Conservation (phyloP, 2,329 filamentous ascomycete species). For the Dactylellina drechsleri region DNA sequence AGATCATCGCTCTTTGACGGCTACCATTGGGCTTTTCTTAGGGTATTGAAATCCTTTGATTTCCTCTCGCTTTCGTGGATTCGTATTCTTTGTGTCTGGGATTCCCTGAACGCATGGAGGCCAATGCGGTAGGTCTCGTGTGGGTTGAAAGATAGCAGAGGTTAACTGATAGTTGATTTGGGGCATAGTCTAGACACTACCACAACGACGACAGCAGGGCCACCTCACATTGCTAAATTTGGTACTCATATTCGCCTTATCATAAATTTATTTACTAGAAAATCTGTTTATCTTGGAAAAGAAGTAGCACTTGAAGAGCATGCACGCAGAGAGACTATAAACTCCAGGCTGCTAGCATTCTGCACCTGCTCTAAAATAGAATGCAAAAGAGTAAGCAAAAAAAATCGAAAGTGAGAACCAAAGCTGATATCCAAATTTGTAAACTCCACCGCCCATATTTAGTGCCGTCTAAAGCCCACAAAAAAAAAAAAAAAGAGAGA, state of each 20-base stretch:
- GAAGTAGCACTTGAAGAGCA: not conserved
- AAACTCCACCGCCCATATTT: constrained; percentile 38
- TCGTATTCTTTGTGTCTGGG: not conserved
- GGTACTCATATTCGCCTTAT: constrained; percentile 11
- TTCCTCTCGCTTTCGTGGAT: constrained; percentile 3
- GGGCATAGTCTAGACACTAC: not conserved
- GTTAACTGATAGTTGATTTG: not conserved
- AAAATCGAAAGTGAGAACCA: constrained; percentile 22
- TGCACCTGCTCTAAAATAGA: constrained; percentile 30
- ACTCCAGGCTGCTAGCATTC: constrained; percentile 40
- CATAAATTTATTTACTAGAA: constrained; percentile 26
- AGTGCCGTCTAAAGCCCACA: constrained; percentile 44
- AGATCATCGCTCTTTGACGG: not conserved
- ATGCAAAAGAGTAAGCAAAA: constrained; percentile 7
- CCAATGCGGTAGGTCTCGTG: not conserved
- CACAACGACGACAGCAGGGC: not conserved
- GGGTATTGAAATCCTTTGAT: not conserved
- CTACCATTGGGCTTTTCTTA: constrained; percentile 4
- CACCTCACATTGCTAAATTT: not conserved
- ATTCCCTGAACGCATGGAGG: not conserved
- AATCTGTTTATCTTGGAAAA: constrained; percentile 3
- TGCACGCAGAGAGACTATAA: constrained; percentile 19
- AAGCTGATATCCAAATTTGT: constrained; percentile 16
- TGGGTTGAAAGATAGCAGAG: not conserved
- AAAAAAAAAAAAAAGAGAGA: constrained; percentile 8